Percentiles rank a stretch among this genome's conserved stretches.
phyloP scores from a whole-genome alignment of 2,329 filamentous ascomycete genomes.

The Fusarium tanahbumbuense region DNA sequence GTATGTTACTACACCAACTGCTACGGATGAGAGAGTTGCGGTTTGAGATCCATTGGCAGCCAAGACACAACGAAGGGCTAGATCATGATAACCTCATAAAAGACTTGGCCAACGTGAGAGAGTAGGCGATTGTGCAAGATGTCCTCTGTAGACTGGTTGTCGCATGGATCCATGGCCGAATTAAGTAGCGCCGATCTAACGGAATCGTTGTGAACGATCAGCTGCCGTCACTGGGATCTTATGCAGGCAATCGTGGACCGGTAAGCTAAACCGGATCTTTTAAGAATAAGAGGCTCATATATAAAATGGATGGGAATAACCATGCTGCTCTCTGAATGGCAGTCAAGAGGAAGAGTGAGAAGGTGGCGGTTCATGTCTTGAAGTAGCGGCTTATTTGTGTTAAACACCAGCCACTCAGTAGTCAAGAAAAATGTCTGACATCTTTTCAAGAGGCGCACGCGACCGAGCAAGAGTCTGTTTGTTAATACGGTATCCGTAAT shows the following conservation, averaged over 20 bases:
- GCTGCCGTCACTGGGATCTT: slow-evolving; percentile 18
- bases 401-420: slow-evolving; percentile 29
- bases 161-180: slow-evolving; percentile 2
- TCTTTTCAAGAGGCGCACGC: slow-evolving; percentile 23
- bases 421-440: slow-evolving; percentile 13
- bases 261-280: slow-evolving; percentile 11
- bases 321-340: background rate
- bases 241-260: slow-evolving; percentile 35
- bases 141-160: background rate
- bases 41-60: slow-evolving; percentile 7
- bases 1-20: background rate
- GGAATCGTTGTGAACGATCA: slow-evolving; percentile 26
- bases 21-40: slow-evolving; percentile 13
- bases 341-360: background rate
- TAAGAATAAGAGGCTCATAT: background rate
- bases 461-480: slow-evolving; percentile 6
- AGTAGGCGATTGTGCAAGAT: background rate
- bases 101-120: background rate
- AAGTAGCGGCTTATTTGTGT: background rate
- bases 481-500: background rate
- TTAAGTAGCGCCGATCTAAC: slow-evolving; percentile 36
- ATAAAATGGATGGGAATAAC: background rate
- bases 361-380: background rate
- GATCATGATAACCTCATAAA: background rate
- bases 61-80: background rate